Evolutionary conservation across 2,329 filamentous ascomycete genomes (phyloP).

Genomic region (Neodidymelliopsis sp.): DNA sequence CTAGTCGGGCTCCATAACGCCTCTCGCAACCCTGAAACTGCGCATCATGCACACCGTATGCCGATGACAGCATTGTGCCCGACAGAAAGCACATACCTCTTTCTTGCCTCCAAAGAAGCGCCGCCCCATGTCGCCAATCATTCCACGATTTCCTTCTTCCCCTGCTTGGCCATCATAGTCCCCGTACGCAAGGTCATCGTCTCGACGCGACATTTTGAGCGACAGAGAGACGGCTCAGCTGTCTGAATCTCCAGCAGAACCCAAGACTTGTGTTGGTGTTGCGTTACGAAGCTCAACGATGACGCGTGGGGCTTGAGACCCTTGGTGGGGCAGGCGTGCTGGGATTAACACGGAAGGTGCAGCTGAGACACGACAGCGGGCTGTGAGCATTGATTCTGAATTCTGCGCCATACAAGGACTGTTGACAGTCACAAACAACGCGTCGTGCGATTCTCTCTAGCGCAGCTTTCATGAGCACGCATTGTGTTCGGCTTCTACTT

Average conservation of each 20-base stretch:
- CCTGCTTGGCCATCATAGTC: slow-evolving; percentile 54
- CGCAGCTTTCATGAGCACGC: not conserved
- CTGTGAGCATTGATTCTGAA: slow-evolving; percentile 2
- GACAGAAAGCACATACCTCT: slow-evolving; percentile 35
- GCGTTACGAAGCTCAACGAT: slow-evolving; percentile 10
- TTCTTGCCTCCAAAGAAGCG: slow-evolving; percentile 50
- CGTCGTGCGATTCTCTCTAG: not conserved
- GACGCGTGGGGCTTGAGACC: slow-evolving; percentile 12
- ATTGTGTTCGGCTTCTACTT: not conserved
- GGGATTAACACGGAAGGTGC: slow-evolving; percentile 8
- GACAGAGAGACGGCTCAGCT: not conserved
- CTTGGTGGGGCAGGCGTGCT: slow-evolving; percentile 13
- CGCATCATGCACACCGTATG: slow-evolving; percentile 19
- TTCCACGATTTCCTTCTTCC: slow-evolving; percentile 57
- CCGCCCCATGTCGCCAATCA: slow-evolving; percentile 61
- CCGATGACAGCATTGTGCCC: slow-evolving; percentile 30
- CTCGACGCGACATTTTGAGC: slow-evolving; percentile 43
- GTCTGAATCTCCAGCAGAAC: not conserved
- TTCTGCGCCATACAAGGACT: slow-evolving; percentile 3
- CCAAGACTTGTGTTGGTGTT: not conserved
- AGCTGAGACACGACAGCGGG: slow-evolving; percentile 16
- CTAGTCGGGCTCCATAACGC: slow-evolving; percentile 22
- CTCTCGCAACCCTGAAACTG: slow-evolving; percentile 21
- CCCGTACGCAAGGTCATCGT: slow-evolving; percentile 65
- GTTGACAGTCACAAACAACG: not conserved